Conservation (phyloP, 441 rosid genomes). For the Cnidoscolus chayamansa region DNA sequence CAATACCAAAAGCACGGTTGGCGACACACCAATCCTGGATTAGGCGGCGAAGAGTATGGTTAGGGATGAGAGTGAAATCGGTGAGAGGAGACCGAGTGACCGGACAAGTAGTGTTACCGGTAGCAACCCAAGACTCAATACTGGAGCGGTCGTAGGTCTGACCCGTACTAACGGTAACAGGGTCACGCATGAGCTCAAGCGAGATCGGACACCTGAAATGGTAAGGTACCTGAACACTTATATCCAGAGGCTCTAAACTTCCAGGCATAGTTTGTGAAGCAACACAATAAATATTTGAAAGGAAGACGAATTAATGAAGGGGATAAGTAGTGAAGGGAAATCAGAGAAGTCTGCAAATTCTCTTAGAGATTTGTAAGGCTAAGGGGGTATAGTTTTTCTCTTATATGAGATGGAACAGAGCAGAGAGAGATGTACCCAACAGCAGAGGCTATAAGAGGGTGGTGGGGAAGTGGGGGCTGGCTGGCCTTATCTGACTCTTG, state of each 20-base stretch:
- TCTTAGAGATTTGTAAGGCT: conserved; percentile 25
- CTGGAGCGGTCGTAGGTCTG: conserved; percentile 88
- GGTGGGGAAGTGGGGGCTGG: conserved; percentile 18
- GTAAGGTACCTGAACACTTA: conserved; percentile 62
- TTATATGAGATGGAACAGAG: conserved; percentile 21
- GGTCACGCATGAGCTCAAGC: conserved; percentile 86
- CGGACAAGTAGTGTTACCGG: conserved; percentile 82
- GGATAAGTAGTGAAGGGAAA: conserved; percentile 3
- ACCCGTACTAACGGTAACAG: conserved; percentile 78
- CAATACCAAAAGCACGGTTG: conserved; percentile 65
- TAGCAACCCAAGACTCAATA: conserved; percentile 90
- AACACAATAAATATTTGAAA: neutral
- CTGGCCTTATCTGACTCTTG: conserved; percentile 39
- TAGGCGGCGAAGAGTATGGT: conserved; percentile 94
- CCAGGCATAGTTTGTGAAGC: conserved; percentile 40
- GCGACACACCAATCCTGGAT: conserved; percentile 96
- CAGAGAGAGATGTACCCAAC: conserved; percentile 5
- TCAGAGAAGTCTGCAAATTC: conserved; percentile 28
- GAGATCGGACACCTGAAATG: conserved; percentile 93
- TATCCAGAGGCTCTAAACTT: conserved; percentile 38
- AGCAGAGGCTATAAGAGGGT: neutral
- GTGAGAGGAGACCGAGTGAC: conserved; percentile 66
- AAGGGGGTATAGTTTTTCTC: conserved; percentile 18
- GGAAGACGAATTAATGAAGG: neutral
- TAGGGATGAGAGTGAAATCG: conserved; percentile 79